Conservation (phyloP, 257 asterid species). For the Solanum pinnatisectum region DNA sequence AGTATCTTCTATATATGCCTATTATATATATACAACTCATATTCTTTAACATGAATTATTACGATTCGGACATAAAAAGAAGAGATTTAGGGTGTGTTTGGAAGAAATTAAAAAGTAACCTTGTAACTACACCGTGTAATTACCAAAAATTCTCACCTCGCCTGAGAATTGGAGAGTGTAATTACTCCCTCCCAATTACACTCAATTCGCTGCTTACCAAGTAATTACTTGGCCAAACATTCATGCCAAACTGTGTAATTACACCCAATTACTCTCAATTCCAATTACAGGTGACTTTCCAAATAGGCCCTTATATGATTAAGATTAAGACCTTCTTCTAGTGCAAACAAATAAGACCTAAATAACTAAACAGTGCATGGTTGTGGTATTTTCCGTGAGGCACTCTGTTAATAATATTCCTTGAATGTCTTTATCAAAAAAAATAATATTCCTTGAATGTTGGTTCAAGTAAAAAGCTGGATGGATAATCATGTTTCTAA, state of each 20-base stretch:
- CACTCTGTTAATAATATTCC: neutral
- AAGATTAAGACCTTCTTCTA: neutral
- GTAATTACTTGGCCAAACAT: neutral
- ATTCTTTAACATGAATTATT: neutral
- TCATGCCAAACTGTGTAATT: neutral
- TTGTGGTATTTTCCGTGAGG: neutral
- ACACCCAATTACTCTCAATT: neutral
- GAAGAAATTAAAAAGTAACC: neutral
- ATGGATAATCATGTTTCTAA: neutral
- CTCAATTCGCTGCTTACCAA: neutral
- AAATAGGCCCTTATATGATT: neutral
- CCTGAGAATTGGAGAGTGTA: too few species aligned
- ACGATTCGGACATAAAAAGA: neutral
- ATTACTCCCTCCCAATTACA: neutral
- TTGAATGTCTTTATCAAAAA: neutral
- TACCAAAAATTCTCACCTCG: too few species aligned
- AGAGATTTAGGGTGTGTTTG: neutral
- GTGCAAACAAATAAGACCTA: neutral
- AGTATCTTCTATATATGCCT: neutral
- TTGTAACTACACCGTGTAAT: neutral
- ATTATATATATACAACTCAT: neutral
- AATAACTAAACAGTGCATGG: neutral
- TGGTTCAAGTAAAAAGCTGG: neutral
- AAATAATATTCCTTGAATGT: neutral
- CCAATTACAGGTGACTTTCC: neutral